Percentiles rank a stretch among this genome's conserved stretches.
Conservation (phyloP, 768 basidiomycete genomes). For the Mycena sanguinolenta region DNA sequence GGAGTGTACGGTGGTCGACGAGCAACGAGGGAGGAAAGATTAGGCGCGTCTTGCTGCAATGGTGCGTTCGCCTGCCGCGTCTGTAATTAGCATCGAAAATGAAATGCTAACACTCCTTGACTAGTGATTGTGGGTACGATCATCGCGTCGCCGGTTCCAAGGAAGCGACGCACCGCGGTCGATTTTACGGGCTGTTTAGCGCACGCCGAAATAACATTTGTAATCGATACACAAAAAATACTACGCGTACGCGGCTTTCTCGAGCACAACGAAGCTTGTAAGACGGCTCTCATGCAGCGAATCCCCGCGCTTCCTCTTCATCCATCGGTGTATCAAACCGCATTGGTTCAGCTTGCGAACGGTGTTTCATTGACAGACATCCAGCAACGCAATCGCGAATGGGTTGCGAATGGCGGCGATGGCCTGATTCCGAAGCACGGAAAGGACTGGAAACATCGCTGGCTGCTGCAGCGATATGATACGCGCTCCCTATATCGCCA, state of each 20-base stretch:
- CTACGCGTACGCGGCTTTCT: neutral
- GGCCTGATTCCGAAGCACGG: too few species aligned
- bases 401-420: too few species aligned
- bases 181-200: neutral
- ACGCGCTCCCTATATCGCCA: conserved; percentile 40
- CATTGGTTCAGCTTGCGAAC: neutral
- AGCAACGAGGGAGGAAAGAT: neutral
- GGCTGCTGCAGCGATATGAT: conserved; percentile 23
- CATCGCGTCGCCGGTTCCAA: too few species aligned
- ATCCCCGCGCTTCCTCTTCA: neutral
- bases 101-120: neutral
- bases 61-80: neutral
- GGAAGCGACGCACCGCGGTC: neutral
- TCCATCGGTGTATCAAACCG: neutral
- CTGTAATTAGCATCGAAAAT: neutral
- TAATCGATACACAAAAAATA: neutral
- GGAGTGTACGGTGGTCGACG: conserved; percentile 13
- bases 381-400: too few species aligned
- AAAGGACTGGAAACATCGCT: too few species aligned
- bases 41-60: conserved; percentile 14
- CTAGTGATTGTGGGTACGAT: conserved; percentile 1
- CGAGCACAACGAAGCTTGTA: neutral
- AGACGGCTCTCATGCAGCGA: neutral
- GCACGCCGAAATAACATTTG: neutral
- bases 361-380: too few species aligned